Evolutionary conservation across 2,329 filamentous ascomycete species (phyloP), one percentile per base, ranked within the genome.

Genomic region (Coniochaeta ligniaria): DNA sequence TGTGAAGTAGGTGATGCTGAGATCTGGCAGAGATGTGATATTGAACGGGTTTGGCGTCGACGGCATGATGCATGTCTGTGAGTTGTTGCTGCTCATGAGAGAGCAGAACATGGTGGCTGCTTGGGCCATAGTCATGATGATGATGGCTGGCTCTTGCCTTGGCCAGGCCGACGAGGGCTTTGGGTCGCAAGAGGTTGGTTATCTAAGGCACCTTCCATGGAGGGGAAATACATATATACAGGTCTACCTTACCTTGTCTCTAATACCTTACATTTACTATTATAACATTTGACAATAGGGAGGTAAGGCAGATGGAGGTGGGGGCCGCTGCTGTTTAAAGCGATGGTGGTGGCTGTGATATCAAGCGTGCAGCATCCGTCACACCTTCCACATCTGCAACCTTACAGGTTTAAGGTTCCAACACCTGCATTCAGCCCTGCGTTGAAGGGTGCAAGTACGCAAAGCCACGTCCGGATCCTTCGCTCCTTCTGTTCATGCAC

Each of bases 1-100:
- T 11, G 62, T 38, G 35, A 63, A 59, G 54, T 62, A 60, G n/a
- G 57, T 45, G 45, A 62, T 59, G 6, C 31, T 43, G 57, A 63
- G 61, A 7, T 63, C 38, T 56, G 54, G 45, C 22, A 63, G 43
- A 28, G n/a, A 38, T 16, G 57, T 56, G 36, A 63, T 58, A 22
- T 61, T 60, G 14, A 45, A 50, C 2, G 59, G 59, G 14, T 60
- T 59, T 11, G 22, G 20, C 11, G 43, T 17, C 16, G 43, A 47
- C 20, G 43, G 43, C 6, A 47, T 20, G 20, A 47, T 22, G 43
- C 43, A 47, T 14, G 43, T 24, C 11, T 22, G 43, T 9, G 43
- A 24, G 43, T 12, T 47, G 43, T 47, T 47, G 43, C 43, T 47
- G 43, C 43, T 14, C 20, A 20, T 47, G 4, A 24, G 43, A 24